These are phyloP conservation scores for Globisporangium middletonii DNA, from an alignment of 352 stramenopile genomes.

Conservation along the genomic window DNA sequence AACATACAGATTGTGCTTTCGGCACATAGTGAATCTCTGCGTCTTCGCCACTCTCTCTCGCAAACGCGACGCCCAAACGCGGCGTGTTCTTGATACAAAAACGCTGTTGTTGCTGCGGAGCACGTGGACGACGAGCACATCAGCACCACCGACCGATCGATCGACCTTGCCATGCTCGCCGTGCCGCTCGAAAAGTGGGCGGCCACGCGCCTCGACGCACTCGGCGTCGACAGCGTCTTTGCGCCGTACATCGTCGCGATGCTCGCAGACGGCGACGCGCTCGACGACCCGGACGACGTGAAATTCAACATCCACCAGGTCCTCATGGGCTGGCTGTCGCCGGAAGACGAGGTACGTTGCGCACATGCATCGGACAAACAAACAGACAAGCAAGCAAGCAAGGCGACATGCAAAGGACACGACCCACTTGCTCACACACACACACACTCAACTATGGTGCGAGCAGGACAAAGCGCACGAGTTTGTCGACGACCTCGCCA, in stretches of 20 bases:
- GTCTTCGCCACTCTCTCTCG: no score
- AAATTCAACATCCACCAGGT: slow-evolving; percentile 76
- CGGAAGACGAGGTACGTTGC: slow-evolving; percentile 55
- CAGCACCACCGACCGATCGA: no score
- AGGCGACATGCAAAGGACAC: neutral
- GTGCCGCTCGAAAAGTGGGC: slow-evolving; percentile 63
- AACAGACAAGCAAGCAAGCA: no score
- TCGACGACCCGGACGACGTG: slow-evolving; percentile 45
- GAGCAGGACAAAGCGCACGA: slow-evolving; percentile 46
- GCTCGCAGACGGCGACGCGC: slow-evolving; percentile 29
- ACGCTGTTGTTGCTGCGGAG: no score
- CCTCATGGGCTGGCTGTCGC: slow-evolving; percentile 78
- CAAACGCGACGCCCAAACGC: no score
- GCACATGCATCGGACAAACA: neutral
- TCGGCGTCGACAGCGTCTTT: slow-evolving; percentile 81
- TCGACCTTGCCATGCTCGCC: neutral
- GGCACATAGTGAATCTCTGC: no score
- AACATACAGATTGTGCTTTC: no score
- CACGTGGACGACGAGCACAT: neutral
- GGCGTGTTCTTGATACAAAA: no score
- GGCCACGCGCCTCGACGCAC: slow-evolving; percentile 46
- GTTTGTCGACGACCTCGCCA: slow-evolving; percentile 66
- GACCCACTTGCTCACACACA: neutral
- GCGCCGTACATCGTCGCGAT: slow-evolving; percentile 81
- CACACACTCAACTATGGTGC: no score